phyloP scores from a whole-genome alignment of 768 basidiomycete species.

The Stropharia rugosoannulata region DNA sequence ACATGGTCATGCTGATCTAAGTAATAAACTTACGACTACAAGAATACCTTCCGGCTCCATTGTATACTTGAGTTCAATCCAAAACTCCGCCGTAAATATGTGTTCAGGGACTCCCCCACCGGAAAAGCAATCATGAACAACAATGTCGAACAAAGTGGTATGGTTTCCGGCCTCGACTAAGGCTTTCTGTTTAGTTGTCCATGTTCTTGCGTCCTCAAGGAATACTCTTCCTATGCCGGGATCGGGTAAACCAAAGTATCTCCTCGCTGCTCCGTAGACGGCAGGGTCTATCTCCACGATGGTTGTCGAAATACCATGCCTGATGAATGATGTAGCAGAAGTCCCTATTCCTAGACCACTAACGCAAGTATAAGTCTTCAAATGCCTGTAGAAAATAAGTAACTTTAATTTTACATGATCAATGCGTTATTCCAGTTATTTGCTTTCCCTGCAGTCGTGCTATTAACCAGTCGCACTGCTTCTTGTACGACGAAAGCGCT shows the following conservation, averaged over 20 bases:
- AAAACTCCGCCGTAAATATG: slow-evolving; percentile 84
- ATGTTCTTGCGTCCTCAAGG: slow-evolving; percentile 74
- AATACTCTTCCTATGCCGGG: slow-evolving; percentile 60
- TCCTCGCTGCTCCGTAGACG: slow-evolving; percentile 80
- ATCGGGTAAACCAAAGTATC: slow-evolving; percentile 77
- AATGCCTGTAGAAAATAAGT: slow-evolving; percentile 8
- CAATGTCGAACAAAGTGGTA: slow-evolving; percentile 55
- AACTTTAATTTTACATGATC: slow-evolving; percentile 57
- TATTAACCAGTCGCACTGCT: slow-evolving; percentile 69
- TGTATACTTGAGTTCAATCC: slow-evolving; percentile 62
- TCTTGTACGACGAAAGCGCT: slow-evolving; percentile 86
- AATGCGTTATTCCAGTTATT: slow-evolving; percentile 52
- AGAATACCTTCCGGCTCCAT: slow-evolving; percentile 74
- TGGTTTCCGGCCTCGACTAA: slow-evolving; percentile 25
- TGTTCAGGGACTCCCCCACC: slow-evolving; percentile 89
- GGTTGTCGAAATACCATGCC: slow-evolving; percentile 69
- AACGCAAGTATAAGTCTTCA: slow-evolving; percentile 9
- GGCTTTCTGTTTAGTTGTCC: slow-evolving; percentile 49
- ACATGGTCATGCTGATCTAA: background rate
- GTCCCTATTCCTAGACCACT: slow-evolving; percentile 91
- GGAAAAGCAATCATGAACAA: slow-evolving; percentile 92
- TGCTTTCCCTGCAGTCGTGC: slow-evolving; percentile 36
- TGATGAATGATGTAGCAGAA: slow-evolving; percentile 71
- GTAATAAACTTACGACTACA: slow-evolving; percentile 57
- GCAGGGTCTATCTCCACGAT: slow-evolving; percentile 93